Conservation (phyloP, 192 early-diverging fungal species). For the Piromyces sp. region DNA sequence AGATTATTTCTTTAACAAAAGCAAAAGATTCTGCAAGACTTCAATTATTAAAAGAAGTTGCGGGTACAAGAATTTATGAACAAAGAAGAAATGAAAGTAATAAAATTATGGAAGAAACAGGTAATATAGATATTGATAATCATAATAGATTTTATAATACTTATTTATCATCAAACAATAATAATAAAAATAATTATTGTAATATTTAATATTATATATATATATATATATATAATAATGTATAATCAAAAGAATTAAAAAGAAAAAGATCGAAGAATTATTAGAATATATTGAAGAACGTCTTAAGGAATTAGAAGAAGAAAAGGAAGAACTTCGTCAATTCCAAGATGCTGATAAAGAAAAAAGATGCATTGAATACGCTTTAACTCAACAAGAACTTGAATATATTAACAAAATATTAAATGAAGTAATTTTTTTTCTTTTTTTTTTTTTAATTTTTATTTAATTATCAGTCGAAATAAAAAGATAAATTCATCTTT, state of each 20-base stretch:
- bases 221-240: no score
- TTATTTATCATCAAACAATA: neutral
- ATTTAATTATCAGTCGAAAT: no score
- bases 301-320: slow-evolving; percentile 71
- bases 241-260: slow-evolving; percentile 27
- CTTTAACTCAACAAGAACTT: slow-evolving; percentile 76
- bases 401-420: slow-evolving; percentile 23
- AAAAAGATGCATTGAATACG: slow-evolving; percentile 73
- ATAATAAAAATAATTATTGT: neutral
- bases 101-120: slow-evolving; percentile 83
- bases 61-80: slow-evolving; percentile 92
- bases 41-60: slow-evolving; percentile 88
- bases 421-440: slow-evolving; percentile 28
- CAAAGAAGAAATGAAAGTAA: slow-evolving; percentile 70
- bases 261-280: slow-evolving; percentile 75
- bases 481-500: no score
- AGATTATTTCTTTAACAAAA: slow-evolving; percentile 84
- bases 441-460: no score
- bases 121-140: slow-evolving; percentile 11
- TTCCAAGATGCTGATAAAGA: slow-evolving; percentile 76
- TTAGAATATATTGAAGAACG: slow-evolving; percentile 75
- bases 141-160: no score
- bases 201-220: no score
- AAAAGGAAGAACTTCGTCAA: slow-evolving; percentile 80
- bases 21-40: slow-evolving; percentile 83